These are phyloP conservation scores for Penicillium paradoxum DNA, from an alignment of 495 filamentous ascomycete species.

Conservation along the genomic window DNA sequence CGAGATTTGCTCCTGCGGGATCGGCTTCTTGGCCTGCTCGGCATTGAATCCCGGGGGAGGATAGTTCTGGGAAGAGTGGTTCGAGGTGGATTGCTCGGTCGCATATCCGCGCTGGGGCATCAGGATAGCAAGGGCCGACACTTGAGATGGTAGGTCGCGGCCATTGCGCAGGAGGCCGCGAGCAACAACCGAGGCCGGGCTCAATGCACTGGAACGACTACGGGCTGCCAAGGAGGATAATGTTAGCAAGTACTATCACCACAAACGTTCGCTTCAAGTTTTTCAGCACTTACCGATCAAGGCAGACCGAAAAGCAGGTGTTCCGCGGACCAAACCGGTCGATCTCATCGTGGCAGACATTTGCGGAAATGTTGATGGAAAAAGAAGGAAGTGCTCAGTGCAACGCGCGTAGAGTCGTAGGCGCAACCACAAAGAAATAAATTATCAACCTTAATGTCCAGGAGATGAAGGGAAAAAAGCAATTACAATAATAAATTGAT, in stretches of 20 bases:
- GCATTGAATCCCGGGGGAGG: slow-evolving; percentile 94
- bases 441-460: neutral
- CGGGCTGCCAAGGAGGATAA: slow-evolving; percentile 22
- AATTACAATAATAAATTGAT: slow-evolving; percentile 5
- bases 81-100: slow-evolving; percentile 64
- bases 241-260: slow-evolving; percentile 2
- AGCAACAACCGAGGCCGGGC: slow-evolving; percentile 33
- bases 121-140: slow-evolving; percentile 60
- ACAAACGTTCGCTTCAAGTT: neutral
- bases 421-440: slow-evolving; percentile 20
- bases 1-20: slow-evolving; percentile 46
- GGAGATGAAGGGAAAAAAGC: slow-evolving; percentile 6
- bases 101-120: slow-evolving; percentile 59
- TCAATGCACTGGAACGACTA: slow-evolving; percentile 33
- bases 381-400: slow-evolving; percentile 24
- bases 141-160: slow-evolving; percentile 53
- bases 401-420: slow-evolving; percentile 22
- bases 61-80: slow-evolving; percentile 49
- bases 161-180: slow-evolving; percentile 54
- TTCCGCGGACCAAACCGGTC: slow-evolving; percentile 40
- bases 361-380: slow-evolving; percentile 29
- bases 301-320: slow-evolving; percentile 30
- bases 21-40: slow-evolving; percentile 83
- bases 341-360: slow-evolving; percentile 45
- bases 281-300: slow-evolving; percentile 22